Conservation (phyloP, 2,329 filamentous ascomycete genomes). For the Fusarium fracticaudum region DNA sequence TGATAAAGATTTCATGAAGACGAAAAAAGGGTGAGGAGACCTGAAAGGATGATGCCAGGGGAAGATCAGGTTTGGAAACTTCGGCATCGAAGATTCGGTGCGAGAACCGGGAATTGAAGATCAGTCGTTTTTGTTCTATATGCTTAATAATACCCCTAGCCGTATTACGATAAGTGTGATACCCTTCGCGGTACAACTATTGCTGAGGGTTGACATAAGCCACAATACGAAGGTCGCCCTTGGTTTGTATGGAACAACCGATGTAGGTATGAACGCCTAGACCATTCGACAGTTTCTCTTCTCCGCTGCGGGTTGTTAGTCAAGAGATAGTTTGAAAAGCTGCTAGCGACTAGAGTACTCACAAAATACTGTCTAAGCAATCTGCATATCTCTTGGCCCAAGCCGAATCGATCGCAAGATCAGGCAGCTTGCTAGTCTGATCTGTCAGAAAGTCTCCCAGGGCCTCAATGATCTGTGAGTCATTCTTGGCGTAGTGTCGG, state of each 20-base stretch:
- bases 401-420: rapidly evolving
- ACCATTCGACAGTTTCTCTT: neutral
- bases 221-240: neutral
- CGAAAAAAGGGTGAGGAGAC: rapidly evolving
- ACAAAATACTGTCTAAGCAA: neutral
- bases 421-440: neutral
- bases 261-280: slow-evolving; percentile 8
- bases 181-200: rapidly evolving
- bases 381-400: neutral
- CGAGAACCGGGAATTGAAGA: too few relatives aligned
- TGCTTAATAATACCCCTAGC: neutral
- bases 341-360: too few relatives aligned
- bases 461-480: neutral
- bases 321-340: too few relatives aligned
- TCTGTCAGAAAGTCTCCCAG: neutral
- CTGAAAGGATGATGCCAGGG: neutral
- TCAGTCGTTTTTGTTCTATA: too few relatives aligned
- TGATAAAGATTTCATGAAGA: neutral
- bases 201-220: slow-evolving; percentile 5
- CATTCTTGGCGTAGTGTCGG: slow-evolving; percentile 43
- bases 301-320: neutral
- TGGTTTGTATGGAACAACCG: neutral
- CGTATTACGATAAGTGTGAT: rapidly evolving
- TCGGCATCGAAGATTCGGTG: too few relatives aligned
- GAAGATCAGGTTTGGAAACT: too few relatives aligned